Evolutionary conservation across 2,329 filamentous ascomycete species (phyloP), one percentile per base, ranked within the genome.

Genomic region (Plectosphaerella cucumerina): DNA sequence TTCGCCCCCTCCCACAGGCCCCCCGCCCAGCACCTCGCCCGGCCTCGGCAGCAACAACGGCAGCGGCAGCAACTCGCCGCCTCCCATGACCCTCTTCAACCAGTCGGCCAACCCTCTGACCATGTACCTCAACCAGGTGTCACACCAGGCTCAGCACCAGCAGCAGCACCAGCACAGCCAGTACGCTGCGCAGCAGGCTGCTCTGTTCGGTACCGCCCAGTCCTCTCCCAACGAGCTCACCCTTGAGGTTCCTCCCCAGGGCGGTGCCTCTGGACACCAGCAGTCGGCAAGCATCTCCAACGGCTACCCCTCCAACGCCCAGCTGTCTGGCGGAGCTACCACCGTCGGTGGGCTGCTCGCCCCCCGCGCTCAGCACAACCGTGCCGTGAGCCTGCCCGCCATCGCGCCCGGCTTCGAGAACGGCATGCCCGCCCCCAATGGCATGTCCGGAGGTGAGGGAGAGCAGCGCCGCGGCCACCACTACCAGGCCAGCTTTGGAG

Each of bases 51-150:
- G 43, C 45, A 37, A 33, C 18, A 31, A 31, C 26, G 26, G 26
- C 9, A 76, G 77, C 85, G 71, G 58, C 51, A 53, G 37, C 45
- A 37, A 33, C 18, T 37, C 45, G 44, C 54, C 11, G 48, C 53
- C 17, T 86, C 84, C 87, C 1, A 86, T 87, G 2, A 81, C 84
- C 18, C 82, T 96, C 52, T 83, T 96, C 68, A 94, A 92, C 67
- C 84, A 83, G 48, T 87, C 78, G 62, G 93, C 84, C 75, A 97
- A 97, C 68, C 93, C 93, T 1, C 70, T 97, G 67, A 96, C 92
- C 21, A 85, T 97, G 83, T 97, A 97, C 66, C 80, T 97, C 53
- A 93, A 86, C 69, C 90, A 95, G 64, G 82, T 93, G 23, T 85
- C 85, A 20, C 82, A 86, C 55, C 84, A 88, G 62, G 80, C 82